Base-by-base conservation (phyloP, 2,329 filamentous ascomycete species). In the Neopestalotiopsis clavispora region DNA sequence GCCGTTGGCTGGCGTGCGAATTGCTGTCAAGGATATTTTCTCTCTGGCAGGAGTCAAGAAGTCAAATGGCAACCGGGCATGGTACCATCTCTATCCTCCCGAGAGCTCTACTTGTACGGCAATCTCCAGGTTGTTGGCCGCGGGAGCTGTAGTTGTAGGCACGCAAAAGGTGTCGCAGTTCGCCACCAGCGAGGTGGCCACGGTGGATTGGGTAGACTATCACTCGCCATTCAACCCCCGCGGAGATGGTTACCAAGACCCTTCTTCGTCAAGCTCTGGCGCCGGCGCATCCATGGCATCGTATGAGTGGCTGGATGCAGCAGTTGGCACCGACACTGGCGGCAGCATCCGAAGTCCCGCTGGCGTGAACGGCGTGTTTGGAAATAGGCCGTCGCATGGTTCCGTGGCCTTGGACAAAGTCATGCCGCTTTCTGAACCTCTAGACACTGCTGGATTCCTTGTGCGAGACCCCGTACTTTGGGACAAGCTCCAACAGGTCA, bases 11-110 rank as follows among this genome's bases (percentile, higher is more conserved):
- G 89, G 90, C 20, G 84, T 90, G 3, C 84, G 90, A 20, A 76
- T 91, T 0, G 89, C 84, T 0, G 82, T 91, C 67, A 92, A 92
- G 75, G 90, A 92, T 71, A 87, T 90, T 61, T 89, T 84, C 73
- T 82, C 89, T 70, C 77, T 91, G 52, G 82, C 84, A 28, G 90
- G 89, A 2, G 75, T 90, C 2, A 84, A 84, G 45, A 89, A 84
- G 0, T 83, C 82, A 4, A 84, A 85, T 67, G 89, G 89, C 0
- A 90, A 87, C 72, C 80, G 87, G 56, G 88, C 89, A 1, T 91
- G 85, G 80, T 87, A 86, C 67, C 79, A 85, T 70, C 78, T 90
- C 2, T 89, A 89, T 69, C 81, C 83, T 2, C 75, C 83, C 1
- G 80, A 81, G 1, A 84, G 82, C 4, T 75, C 73, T 3, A 90